These are phyloP conservation scores for Mycena kentingensis DNA, from an alignment of 768 basidiomycete genomes.

Conservation along the genomic window DNA sequence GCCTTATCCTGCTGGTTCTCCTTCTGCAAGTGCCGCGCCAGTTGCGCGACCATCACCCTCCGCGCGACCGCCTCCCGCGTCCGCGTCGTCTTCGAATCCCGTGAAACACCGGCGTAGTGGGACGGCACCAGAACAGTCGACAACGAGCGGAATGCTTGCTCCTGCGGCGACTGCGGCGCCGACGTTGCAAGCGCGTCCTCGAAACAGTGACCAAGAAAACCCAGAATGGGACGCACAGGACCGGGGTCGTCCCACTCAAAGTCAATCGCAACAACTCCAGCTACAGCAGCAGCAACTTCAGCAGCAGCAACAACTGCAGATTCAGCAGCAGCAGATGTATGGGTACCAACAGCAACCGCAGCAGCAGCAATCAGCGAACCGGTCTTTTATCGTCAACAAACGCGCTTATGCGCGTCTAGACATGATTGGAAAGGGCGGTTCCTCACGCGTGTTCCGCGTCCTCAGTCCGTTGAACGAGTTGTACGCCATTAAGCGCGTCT, in stretches of 20 bases:
- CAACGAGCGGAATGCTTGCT: conserved; percentile 41
- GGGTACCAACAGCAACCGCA: conserved; percentile 37
- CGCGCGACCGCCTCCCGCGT: conserved; percentile 23
- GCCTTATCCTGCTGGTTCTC: conserved; percentile 45
- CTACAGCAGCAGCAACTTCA: conserved; percentile 34
- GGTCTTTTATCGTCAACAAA: conserved; percentile 57
- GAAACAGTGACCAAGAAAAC: conserved; percentile 49
- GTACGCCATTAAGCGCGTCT: conserved; percentile 90
- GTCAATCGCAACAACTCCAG: conserved; percentile 1
- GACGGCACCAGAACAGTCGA: conserved; percentile 62
- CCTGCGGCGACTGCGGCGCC: conserved; percentile 21
- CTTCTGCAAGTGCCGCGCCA: conserved; percentile 52
- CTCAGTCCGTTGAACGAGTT: conserved; percentile 74
- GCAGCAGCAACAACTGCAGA: conserved; percentile 32
- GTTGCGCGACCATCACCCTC: conserved; percentile 36
- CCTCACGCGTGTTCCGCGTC: conserved; percentile 94
- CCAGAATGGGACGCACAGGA: conserved; percentile 39
- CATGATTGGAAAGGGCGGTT: conserved; percentile 90
- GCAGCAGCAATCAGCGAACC: conserved; percentile 46
- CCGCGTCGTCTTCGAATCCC: conserved; percentile 24
- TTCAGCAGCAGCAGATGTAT: conserved; percentile 34
- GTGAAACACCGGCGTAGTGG: conserved; percentile 67
- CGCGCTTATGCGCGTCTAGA: conserved; percentile 83
- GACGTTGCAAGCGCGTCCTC: conserved; percentile 44
- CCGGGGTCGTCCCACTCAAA: no score